A percentile compares a stretch with the other conserved stretches of the same genome.
These are phyloP conservation scores for Russula sp. DNA, from an alignment of 768 basidiomycete species.

Conservation along the genomic window DNA sequence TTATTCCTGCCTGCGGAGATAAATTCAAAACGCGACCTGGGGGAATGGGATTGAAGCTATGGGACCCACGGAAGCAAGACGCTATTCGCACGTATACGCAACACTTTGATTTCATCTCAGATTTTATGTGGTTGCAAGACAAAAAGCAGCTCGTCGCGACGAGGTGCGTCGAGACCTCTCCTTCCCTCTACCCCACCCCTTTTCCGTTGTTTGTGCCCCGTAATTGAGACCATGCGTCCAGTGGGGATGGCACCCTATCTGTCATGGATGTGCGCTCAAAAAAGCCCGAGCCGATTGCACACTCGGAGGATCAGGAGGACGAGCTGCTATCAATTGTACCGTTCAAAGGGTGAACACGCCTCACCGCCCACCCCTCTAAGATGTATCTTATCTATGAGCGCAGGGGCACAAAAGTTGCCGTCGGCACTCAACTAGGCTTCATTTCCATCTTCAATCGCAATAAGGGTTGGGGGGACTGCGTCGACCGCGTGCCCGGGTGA, in stretches of 20 bases:
- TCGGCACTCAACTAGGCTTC: slow-evolving; percentile 86
- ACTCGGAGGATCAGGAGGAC: slow-evolving; percentile 96
- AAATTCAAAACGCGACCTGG: not conserved
- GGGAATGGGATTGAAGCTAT: slow-evolving; percentile 61
- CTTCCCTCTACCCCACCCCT: not conserved
- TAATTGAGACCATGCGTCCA: slow-evolving; percentile 35
- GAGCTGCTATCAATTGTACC: slow-evolving; percentile 82
- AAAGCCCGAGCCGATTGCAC: slow-evolving; percentile 71
- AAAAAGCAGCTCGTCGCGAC: slow-evolving; percentile 79
- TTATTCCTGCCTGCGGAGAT: too few relatives aligned
- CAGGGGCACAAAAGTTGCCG: slow-evolving; percentile 72
- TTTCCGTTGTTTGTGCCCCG: not conserved
- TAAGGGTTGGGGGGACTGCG: slow-evolving; percentile 89
- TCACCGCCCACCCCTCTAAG: slow-evolving; percentile 1
- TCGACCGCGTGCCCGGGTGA: slow-evolving; percentile 85
- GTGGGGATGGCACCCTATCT: slow-evolving; percentile 90
- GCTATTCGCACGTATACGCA: slow-evolving; percentile 69
- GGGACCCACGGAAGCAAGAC: slow-evolving; percentile 77
- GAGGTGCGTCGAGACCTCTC: slow-evolving; percentile 53
- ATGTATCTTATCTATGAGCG: not conserved
- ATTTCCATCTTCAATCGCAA: slow-evolving; percentile 85
- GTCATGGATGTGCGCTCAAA: slow-evolving; percentile 89
- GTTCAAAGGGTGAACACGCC: slow-evolving; percentile 70
- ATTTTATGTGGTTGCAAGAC: slow-evolving; percentile 77
- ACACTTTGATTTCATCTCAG: slow-evolving; percentile 93